phyloP scores from a whole-genome alignment of 371 early-diverging fungal genomes.

The Mucor racemosus region DNA sequence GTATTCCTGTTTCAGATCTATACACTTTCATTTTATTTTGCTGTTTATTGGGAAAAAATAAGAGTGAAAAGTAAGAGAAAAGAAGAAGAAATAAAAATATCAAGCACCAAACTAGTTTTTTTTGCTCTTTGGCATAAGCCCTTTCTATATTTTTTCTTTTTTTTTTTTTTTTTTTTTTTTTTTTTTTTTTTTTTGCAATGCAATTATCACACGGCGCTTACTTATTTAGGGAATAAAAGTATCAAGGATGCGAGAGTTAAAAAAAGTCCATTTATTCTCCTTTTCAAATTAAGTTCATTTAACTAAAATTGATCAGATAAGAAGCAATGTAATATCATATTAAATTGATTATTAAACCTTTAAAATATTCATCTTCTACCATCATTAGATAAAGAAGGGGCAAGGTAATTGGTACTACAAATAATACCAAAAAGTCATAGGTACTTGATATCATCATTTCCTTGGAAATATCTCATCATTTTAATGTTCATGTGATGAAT shows the following conservation, averaged over 20 bases:
- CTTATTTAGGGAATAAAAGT: constrained; percentile 3
- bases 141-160: background rate
- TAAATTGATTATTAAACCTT: background rate
- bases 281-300: background rate
- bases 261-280: background rate
- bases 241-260: background rate
- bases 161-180: background rate
- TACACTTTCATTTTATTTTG: constrained; percentile 58
- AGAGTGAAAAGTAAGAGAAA: background rate
- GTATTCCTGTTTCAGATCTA: constrained; percentile 68
- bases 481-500: background rate
- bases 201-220: background rate
- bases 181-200: background rate
- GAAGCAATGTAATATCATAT: background rate
- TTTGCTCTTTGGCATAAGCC: constrained; percentile 5
- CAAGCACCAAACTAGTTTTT: background rate
- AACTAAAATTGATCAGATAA: background rate
- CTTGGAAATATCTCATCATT: background rate
- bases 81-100: background rate
- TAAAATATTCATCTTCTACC: too few species aligned
- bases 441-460: background rate
- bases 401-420: background rate
- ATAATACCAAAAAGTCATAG: background rate
- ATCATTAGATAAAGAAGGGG: background rate
- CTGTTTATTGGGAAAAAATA: background rate